Base-by-base conservation (phyloP, 225 moss, liverwort and hornwort genomes). In the Polytrichum formosum region DNA sequence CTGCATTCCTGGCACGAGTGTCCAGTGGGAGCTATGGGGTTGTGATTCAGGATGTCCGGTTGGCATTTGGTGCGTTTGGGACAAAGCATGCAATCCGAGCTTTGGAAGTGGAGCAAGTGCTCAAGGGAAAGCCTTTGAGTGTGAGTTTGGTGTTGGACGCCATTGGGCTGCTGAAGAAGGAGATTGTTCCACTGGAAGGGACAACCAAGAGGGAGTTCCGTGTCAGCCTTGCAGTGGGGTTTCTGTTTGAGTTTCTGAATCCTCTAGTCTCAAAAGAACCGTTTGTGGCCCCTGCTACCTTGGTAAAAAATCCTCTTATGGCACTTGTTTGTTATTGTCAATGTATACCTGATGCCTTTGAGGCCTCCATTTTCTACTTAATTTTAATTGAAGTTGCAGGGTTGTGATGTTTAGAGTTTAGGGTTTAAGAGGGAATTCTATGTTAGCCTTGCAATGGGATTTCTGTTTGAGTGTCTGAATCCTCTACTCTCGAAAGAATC, bases 61-160 rank as follows among this genome's bases (percentile, higher is more conserved):
- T 91, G 56, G 84, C 88, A 6, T 86, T 91, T 55, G 91, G 91
- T 27, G 84, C 82, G 2, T 79, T 86, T 59, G 91, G 91, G 35
- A 80, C 76, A 6, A 71, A 74, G 56, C 88, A 88, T 68, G 86
- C 88, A 28, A 59, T 84, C 21, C 82, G 82, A 46, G 86, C 91
- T 28, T 4, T 20, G 60, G 77, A 70, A 66, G 78, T 84, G 9
- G 88, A 91, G 79, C 66, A 73, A 72, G 54, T 77, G 16, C 68
- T 91, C 13, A 66, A 68, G 46, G 74, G 80, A 5, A 79, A 88
- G 35, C 21, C 5, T 4, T 26, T 86, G 64, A 67, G 66, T 67
- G 65, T 73, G 3, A 66, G 76, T 26, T 64, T 82, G 67, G 76
- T 91, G 30, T 79, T 76, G 55, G 77, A 86, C 54, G 84, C 88